Percentiles rank a stretch among this genome's conserved stretches.
Conservation (phyloP, 2,329 filamentous ascomycete species). For the Ceratocystis lukuohia region DNA sequence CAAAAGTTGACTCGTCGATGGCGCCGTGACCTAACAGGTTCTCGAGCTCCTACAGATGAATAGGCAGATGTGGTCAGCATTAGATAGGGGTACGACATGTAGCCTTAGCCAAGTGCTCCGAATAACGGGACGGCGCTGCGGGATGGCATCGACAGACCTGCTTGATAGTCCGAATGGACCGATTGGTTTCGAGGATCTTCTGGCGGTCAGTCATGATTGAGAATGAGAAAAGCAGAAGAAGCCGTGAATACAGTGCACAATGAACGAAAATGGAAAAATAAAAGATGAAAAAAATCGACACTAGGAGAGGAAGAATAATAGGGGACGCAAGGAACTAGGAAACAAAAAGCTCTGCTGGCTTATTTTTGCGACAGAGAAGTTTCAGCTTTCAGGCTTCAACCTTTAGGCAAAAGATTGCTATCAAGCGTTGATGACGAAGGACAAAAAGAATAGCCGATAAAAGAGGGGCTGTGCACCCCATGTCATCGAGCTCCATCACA, state of each 20-base stretch:
- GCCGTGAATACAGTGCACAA: neutral
- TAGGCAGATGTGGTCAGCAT: neutral
- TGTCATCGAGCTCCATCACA: neutral
- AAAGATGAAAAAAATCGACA: neutral
- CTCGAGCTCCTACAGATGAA: constrained; percentile 61
- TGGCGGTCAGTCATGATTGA: constrained; percentile 34
- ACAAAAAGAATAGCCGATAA: neutral
- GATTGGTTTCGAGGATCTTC: constrained; percentile 57
- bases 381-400: neutral
- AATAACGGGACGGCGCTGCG: too few species aligned
- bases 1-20: constrained; percentile 62
- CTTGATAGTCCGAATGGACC: constrained; percentile 77
- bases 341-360: neutral
- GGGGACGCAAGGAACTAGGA: neutral
- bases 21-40: constrained; percentile 71
- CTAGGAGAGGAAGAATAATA: too few species aligned
- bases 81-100: neutral
- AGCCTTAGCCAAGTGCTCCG: neutral
- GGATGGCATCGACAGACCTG: constrained; percentile 42
- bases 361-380: neutral
- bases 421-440: neutral
- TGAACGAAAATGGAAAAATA: neutral
- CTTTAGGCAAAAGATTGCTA: neutral
- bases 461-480: constrained; percentile 10
- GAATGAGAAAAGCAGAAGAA: neutral